A percentile compares a stretch with the other conserved stretches of the same genome.
phyloP scores from a whole-genome alignment of 352 stramenopile species.

The Phytophthora foliorum region DNA sequence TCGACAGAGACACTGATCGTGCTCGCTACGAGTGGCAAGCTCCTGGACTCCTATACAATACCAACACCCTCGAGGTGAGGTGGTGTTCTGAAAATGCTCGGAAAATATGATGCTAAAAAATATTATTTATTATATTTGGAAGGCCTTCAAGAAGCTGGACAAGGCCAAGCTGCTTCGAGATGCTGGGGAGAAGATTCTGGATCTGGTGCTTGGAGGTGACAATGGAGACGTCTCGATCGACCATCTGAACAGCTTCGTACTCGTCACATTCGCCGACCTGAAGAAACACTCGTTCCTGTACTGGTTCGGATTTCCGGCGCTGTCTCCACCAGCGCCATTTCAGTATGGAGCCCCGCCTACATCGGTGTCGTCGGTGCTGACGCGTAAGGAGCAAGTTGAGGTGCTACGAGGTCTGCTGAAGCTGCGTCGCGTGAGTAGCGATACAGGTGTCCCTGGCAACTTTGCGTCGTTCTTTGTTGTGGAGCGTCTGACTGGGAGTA shows the following conservation, averaged over 20 bases:
- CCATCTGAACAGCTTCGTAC: conserved; percentile 85
- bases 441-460: conserved; percentile 30
- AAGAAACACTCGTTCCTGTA: conserved; percentile 95
- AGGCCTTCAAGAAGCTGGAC: conserved; percentile 90
- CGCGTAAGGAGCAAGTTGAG: conserved; percentile 46
- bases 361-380: conserved; percentile 46
- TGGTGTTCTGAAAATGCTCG: neutral
- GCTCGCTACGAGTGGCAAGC: conserved; percentile 83
- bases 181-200: conserved; percentile 48
- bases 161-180: conserved; percentile 77
- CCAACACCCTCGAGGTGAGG: conserved; percentile 87
- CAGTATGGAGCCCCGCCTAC: conserved; percentile 37
- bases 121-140: neutral
- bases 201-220: conserved; percentile 35
- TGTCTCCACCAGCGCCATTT: conserved; percentile 57
- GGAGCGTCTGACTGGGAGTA: conserved; percentile 38
- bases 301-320: conserved; percentile 93
- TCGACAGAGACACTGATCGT: conserved; percentile 49
- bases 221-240: conserved; percentile 39
- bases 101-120: neutral
- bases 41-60: conserved; percentile 78
- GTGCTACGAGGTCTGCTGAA: conserved; percentile 53
- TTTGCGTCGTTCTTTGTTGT: conserved; percentile 81
- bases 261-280: conserved; percentile 93
- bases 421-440: conserved; percentile 35